Percentiles rank a stretch among this genome's conserved stretches.
These are phyloP conservation scores for Candida montana DNA, from an alignment of 805 yeast genomes.

Conservation along the genomic window DNA sequence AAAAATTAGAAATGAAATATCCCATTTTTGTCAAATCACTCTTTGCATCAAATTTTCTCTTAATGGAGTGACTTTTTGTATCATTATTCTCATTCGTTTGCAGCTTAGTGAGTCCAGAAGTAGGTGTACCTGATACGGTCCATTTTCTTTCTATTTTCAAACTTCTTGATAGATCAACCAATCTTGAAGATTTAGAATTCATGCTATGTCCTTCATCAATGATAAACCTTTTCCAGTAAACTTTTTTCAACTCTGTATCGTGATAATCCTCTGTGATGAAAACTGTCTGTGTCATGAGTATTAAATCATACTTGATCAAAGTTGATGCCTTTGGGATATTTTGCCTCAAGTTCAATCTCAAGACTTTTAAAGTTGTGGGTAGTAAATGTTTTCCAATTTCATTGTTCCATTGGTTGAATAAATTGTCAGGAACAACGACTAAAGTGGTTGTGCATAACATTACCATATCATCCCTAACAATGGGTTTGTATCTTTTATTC, in stretches of 20 bases:
- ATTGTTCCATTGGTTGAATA: constrained; percentile 58
- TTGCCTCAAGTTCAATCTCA: constrained; percentile 22
- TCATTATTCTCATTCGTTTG: constrained; percentile 33
- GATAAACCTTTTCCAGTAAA: constrained; percentile 65
- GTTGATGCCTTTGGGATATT: constrained; percentile 28
- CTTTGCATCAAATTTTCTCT: constrained; percentile 43
- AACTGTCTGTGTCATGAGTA: constrained; percentile 43
- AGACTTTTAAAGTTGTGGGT: constrained; percentile 31
- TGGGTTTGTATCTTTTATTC: constrained; percentile 14
- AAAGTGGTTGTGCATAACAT: constrained; percentile 49
- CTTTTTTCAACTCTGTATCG: constrained; percentile 31
- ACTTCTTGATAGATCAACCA: constrained; percentile 42
- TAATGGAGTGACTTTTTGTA: constrained; percentile 38
- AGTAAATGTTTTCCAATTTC: constrained; percentile 55
- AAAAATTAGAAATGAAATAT: constrained; percentile 43
- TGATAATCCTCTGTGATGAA: constrained; percentile 36
- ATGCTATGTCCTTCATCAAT: constrained; percentile 75
- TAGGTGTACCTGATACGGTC: constrained; percentile 77
- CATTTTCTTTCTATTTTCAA: constrained; percentile 57
- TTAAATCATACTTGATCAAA: constrained; percentile 44
- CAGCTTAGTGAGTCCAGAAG: constrained; percentile 58
- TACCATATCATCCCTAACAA: constrained; percentile 26
- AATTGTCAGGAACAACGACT: constrained; percentile 60
- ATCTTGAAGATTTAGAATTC: constrained; percentile 45
- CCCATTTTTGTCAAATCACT: constrained; percentile 55